phyloP scores from a whole-genome alignment of 371 early-diverging fungal genomes.

The Lichtheimia ornata region DNA sequence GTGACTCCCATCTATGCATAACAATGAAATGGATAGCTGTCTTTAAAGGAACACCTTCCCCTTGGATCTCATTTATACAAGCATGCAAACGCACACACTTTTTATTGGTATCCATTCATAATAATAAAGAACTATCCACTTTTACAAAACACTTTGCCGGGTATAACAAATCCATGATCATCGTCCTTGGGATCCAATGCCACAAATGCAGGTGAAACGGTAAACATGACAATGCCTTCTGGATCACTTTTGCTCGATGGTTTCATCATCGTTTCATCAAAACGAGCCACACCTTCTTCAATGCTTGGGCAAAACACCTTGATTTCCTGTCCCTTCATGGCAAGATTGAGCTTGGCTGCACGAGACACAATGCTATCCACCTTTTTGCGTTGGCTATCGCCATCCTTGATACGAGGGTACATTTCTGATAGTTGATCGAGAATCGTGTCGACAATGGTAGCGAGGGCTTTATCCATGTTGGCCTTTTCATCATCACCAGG shows the following conservation, averaged over 20 bases:
- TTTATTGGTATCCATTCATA: too few species aligned
- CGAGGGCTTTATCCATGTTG: slow-evolving; percentile 23
- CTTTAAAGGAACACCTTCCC: too few species aligned
- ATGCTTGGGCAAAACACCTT: slow-evolving; percentile 3
- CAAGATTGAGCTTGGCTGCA: slow-evolving; percentile 26
- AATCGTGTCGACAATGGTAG: slow-evolving; percentile 21
- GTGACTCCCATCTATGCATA: too few species aligned
- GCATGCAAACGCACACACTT: too few species aligned
- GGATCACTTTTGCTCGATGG: slow-evolving; percentile 23
- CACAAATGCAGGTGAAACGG: slow-evolving; percentile 21
- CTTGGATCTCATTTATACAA: too few species aligned
- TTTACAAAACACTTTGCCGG: slow-evolving; percentile 38
- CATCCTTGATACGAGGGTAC: slow-evolving; percentile 33
- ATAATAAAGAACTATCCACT: too few species aligned
- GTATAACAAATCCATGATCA: slow-evolving; percentile 47
- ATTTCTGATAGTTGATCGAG: slow-evolving; percentile 20
- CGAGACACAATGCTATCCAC: slow-evolving; percentile 27
- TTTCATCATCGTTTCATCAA: slow-evolving; percentile 20
- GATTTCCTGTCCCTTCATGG: slow-evolving; percentile 37
- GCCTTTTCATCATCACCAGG: slow-evolving; percentile 31
- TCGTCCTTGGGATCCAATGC: slow-evolving; percentile 33
- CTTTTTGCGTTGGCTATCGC: slow-evolving; percentile 30
- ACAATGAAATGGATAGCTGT: too few species aligned
- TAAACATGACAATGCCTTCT: slow-evolving; percentile 19
- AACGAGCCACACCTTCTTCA: slow-evolving; percentile 16